Evolutionary conservation across 139 green algal species (phyloP), one percentile per base, ranked within the genome.

Genomic region (Picochlorum sp.): DNA sequence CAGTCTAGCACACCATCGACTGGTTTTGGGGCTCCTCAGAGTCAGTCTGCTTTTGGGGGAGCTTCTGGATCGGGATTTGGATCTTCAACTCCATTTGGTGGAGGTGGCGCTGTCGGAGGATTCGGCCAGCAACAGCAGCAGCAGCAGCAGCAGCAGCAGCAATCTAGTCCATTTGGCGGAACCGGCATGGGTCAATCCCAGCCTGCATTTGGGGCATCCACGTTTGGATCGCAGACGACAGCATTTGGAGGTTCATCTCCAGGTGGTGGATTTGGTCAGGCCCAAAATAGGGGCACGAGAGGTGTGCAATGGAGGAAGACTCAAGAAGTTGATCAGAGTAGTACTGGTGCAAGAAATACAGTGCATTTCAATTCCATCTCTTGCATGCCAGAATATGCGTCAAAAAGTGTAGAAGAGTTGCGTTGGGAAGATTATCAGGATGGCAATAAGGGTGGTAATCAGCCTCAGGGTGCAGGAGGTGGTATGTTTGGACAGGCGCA

Each of bases 401-500:
- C 10, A 57, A 96, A 96, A 63, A 89, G 70, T 5, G 52, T 81
- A 23, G 90, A 97, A 62, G 90, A 97, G 80, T 78, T 97, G 32
- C 78, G 90, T 16, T 90, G 73, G 73, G 90, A 97, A 69, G 90
- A 97, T 59, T 97, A 97, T 66, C 62, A 87, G 56, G 52, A 67
- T n/a, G 61, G 69, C 11, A 67, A 64, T 56, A 85, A 88, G 50
- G 81, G 81, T 16, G 62, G 58, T 54, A 67, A 52, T 3, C 28
- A 68, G 23, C 10, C 49, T 49, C 26, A 61, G 28, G 41, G 37
- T 15, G 6, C 18, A 51, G 34, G 37, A 9, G 37, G n/a, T 45
- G n/a, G n/a, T 45, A 45, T 45, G 32, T 66, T 62, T 62, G 56
- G 56, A 28, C n/a, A 24, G 16, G 10, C 56, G 41, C 13, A 18